These are phyloP conservation scores for Oryza australiensis DNA, from an alignment of 176 grass and related monocot species.

Conservation along the genomic window DNA sequence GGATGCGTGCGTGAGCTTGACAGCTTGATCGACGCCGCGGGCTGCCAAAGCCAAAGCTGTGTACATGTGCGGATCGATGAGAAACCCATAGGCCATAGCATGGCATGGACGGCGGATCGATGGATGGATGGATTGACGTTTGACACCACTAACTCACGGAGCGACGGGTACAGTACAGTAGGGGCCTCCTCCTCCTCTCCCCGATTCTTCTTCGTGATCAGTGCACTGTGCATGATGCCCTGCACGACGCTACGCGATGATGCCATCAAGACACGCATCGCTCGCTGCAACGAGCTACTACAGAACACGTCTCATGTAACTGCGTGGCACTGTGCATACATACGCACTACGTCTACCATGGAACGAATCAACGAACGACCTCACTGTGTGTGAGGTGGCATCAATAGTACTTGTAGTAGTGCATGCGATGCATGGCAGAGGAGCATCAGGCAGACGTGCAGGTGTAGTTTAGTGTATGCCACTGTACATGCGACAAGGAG, in stretches of 20 bases:
- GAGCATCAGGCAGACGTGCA: neutral
- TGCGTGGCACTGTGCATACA: neutral
- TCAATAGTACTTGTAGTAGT: neutral
- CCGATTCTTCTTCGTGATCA: constrained; percentile 5
- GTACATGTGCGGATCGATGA: neutral
- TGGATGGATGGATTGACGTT: neutral
- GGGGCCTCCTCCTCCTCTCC: neutral
- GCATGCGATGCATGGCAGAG: no score
- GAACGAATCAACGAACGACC: neutral
- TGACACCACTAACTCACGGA: constrained; percentile 47
- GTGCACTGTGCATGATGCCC: neutral
- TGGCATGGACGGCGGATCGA: neutral
- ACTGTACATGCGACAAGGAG: neutral
- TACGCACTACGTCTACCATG: neutral
- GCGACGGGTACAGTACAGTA: constrained; percentile 11
- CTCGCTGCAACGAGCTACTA: neutral
- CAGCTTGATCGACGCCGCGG: neutral
- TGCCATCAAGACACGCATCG: neutral
- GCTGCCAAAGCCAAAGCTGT: no score
- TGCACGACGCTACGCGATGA: neutral
- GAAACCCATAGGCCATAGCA: neutral
- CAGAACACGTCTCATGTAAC: neutral
- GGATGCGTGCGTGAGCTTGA: neutral
- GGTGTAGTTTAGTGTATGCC: neutral
- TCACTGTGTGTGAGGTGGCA: neutral